phyloP scores from a whole-genome alignment of 345 rosid genomes.

The Barbarea vulgaris region DNA sequence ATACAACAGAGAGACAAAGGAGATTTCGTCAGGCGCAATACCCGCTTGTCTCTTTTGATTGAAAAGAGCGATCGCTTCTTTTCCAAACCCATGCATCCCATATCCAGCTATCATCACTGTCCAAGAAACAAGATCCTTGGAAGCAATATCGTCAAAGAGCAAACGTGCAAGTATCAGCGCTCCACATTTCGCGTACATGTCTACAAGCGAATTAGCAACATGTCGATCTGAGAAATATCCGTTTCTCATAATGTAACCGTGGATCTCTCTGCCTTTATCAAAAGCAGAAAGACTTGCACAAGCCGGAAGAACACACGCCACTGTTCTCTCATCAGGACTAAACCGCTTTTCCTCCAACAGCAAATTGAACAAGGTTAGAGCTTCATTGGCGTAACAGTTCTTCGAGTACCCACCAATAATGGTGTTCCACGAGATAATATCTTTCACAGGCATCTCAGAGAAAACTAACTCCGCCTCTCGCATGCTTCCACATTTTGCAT shows the following conservation, averaged over 20 bases:
- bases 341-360: constrained; percentile 47
- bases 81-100: constrained; percentile 79
- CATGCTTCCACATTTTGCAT: constrained; percentile 79
- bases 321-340: constrained; percentile 57
- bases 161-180: constrained; percentile 50
- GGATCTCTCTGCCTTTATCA: constrained; percentile 70
- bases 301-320: constrained; percentile 73
- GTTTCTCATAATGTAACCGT: constrained; percentile 56
- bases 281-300: constrained; percentile 71
- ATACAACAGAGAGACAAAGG: constrained; percentile 63
- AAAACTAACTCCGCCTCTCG: constrained; percentile 56
- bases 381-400: constrained; percentile 61
- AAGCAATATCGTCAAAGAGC: constrained; percentile 57
- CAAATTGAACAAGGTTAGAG: constrained; percentile 49
- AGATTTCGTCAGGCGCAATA: constrained; percentile 61
- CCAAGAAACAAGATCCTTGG: constrained; percentile 74
- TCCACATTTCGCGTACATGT: constrained; percentile 76
- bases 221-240: constrained; percentile 51
- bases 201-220: constrained; percentile 67
- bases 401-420: constrained; percentile 73
- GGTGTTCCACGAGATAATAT: constrained; percentile 72
- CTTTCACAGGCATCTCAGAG: constrained; percentile 52
- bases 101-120: constrained; percentile 84
- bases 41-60: constrained; percentile 51
- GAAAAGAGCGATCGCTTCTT: constrained; percentile 63